Percentiles rank a stretch among this genome's conserved stretches.
Conservation (phyloP, 2,329 filamentous ascomycete genomes). For the Scedosporium minutisporum region DNA sequence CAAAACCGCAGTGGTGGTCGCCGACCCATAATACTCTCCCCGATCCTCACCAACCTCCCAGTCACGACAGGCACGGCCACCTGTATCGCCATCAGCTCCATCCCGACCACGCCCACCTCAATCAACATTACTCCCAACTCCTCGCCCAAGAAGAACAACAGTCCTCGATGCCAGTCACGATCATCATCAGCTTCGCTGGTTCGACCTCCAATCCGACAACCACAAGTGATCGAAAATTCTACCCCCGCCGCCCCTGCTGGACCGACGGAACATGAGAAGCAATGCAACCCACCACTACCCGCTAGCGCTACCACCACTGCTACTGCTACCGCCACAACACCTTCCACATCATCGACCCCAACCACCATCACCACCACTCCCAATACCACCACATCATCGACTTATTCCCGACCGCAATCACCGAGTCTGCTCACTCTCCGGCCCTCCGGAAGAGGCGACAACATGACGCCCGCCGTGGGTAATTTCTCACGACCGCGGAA, state of each 20-base stretch:
- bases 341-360: neutral
- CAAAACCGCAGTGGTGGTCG: neutral
- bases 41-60: neutral
- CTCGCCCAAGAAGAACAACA: neutral
- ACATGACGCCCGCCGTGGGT: neutral
- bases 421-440: neutral
- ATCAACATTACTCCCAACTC: neutral
- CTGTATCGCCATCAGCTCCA: constrained; percentile 1
- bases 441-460: neutral
- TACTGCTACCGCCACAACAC: neutral
- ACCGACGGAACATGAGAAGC: constrained; percentile 1
- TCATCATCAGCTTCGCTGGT: neutral
- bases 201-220: neutral
- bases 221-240: neutral
- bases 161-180: neutral
- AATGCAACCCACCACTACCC: neutral
- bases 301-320: neutral
- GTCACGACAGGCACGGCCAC: neutral
- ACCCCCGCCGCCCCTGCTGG: neutral
- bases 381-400: neutral
- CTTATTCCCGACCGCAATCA: neutral
- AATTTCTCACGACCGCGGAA: neutral
- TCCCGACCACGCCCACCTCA: neutral
- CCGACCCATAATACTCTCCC: neutral
- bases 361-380: neutral